These are phyloP conservation scores for Aureobasidium lini DNA, from an alignment of 2,329 filamentous ascomycete genomes.

Conservation along the genomic window DNA sequence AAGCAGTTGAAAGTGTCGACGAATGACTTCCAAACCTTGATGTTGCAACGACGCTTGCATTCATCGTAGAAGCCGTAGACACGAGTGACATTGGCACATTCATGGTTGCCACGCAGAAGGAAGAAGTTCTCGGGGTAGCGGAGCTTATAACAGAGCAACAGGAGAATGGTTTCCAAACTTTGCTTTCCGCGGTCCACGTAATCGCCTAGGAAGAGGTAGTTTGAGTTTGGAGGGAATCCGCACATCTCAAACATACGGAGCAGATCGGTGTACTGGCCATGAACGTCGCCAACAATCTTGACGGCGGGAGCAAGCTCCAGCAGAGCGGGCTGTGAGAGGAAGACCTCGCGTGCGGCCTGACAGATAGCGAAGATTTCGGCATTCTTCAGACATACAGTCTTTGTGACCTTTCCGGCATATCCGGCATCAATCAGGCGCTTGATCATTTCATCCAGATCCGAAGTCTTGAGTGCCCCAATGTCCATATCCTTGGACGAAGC, in stretches of 20 bases:
- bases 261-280: constrained; percentile 92
- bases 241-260: constrained; percentile 99
- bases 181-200: constrained; percentile 97
- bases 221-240: constrained; percentile 83
- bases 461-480: constrained; percentile 84
- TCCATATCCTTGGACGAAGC: constrained; percentile 51
- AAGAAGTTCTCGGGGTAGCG: constrained; percentile 98
- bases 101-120: constrained; percentile 86
- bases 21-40: constrained; percentile 98
- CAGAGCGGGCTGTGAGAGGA: constrained; percentile 84
- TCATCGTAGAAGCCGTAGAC: constrained; percentile 98
- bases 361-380: constrained; percentile 95
- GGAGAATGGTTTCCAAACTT: constrained; percentile 85
- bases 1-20: constrained; percentile 94
- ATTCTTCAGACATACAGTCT: constrained; percentile 94
- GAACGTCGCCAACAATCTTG: constrained; percentile 95
- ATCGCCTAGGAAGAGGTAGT: constrained; percentile 91
- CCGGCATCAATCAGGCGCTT: constrained; percentile 87
- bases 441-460: constrained; percentile 96
- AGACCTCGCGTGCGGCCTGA: constrained; percentile 76
- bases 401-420: constrained; percentile 94
- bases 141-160: constrained; percentile 92
- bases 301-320: constrained; percentile 89
- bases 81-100: constrained; percentile 91
- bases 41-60: constrained; percentile 91